These are phyloP conservation scores for Bipolaris bicolor DNA, from an alignment of 2,329 filamentous ascomycete species.

Conservation along the genomic window DNA sequence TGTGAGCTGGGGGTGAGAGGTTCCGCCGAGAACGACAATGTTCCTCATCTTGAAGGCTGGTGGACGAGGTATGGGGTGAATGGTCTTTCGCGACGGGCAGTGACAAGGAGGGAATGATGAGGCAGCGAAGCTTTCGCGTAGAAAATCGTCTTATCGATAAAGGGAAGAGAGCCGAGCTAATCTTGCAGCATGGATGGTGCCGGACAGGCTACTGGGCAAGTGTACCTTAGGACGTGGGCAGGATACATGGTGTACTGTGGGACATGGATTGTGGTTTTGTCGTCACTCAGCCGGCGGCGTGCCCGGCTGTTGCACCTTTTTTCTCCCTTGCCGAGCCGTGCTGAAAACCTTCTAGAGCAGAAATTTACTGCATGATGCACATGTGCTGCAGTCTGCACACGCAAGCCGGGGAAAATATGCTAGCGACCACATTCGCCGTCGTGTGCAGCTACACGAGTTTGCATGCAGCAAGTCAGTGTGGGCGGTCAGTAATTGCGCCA, in stretches of 20 bases:
- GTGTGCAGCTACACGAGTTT: too few relatives aligned
- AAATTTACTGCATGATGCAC: neutral
- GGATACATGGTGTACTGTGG: constrained; percentile 33
- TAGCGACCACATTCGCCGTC: neutral
- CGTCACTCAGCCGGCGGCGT: constrained; percentile 28
- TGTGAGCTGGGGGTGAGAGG: constrained; percentile 86
- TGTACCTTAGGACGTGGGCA: constrained; percentile 40
- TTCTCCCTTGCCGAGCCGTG: constrained; percentile 9
- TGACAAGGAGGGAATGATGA: constrained; percentile 5
- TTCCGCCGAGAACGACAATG: constrained; percentile 90
- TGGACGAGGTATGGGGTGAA: constrained; percentile 4
- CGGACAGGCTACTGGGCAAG: constrained; percentile 20
- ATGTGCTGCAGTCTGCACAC: constrained; percentile 1
- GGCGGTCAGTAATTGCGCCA: constrained; percentile 6
- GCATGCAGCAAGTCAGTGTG: neutral
- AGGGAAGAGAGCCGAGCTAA: constrained; percentile 9
- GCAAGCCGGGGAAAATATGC: neutral
- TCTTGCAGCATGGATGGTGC: constrained; percentile 29
- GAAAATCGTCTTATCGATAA: constrained; percentile 16
- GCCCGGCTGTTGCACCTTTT: constrained; percentile 25
- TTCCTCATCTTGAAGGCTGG: constrained; percentile 80
- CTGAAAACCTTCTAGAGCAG: constrained; percentile 2
- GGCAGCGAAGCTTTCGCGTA: constrained; percentile 12
- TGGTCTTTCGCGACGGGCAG: constrained; percentile 17
- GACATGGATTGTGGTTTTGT: constrained; percentile 20